Base-by-base conservation (phyloP, 139 green algal species). In the Nannochloris sp. region DNA sequence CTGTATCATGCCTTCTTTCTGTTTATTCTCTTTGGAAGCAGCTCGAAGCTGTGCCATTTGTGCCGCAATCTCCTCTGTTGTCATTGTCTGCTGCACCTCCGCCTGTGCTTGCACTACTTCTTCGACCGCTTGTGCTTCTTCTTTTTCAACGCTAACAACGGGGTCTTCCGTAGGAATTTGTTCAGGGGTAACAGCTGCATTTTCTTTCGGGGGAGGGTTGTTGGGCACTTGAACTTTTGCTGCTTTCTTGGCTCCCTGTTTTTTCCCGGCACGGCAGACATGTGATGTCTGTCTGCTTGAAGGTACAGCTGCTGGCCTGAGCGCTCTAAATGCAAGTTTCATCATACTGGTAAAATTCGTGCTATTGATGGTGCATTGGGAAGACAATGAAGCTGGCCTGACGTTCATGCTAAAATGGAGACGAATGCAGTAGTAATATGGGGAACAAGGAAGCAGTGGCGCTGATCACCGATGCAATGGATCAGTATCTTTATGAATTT, bases 161-260 rank as follows among this genome's bases (percentile, higher is more conserved):
- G 19, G 19, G 42, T 19, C 42, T 51, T 19, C 42, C 19, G 42
- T 27, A 19, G 19, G 19, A 51, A 19, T 19, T 19, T 51, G 42
- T 19, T 19, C 42, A 19, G 42, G 42, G 19, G 19, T 19, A 27
- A 19, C 19, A 19, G 42, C 19, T 19, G 19, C 42, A 51, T 27
- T 51, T 19, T 51, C 42, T 51, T 51, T 51, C 5, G 67, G 31
- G 0, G 64, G 71, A 27, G 71, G 42, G 1, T 44, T 42, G 47
- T 70, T 61, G 7, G 71, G 71, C 4, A 71, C 65, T 32, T 63
- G 23, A 3, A 73, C 48, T 59, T 39, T 31, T 12, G 61, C 47
- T 24, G 58, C 48, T 30, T 45, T 54, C 32, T 63, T 46, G 42
- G 42, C 19, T 19, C 42, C 42, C 19, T 51, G 19, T 19, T 51